phyloP scores from a whole-genome alignment of 306 rosid genomes.

The Trichosanthes cucumerina region DNA sequence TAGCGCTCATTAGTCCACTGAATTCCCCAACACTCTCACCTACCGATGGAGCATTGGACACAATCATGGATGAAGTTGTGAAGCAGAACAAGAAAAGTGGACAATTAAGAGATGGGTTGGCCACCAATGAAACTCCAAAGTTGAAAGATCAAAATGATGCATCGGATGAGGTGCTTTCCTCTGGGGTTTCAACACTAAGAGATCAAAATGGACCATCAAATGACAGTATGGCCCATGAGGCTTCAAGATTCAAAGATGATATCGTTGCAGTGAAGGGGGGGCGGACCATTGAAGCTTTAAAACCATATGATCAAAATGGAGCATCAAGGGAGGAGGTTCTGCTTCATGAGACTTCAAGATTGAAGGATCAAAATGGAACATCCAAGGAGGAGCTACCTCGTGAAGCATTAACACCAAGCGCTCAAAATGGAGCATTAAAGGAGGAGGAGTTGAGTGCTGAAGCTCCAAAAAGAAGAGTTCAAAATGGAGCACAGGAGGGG shows the following conservation, averaged over 20 bases:
- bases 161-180: background rate
- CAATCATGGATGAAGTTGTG: constrained; percentile 24
- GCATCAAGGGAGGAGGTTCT: constrained; percentile 1
- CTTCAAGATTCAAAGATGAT: background rate
- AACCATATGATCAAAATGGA: constrained; percentile 11
- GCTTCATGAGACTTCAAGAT: background rate
- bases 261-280: background rate
- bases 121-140: background rate
- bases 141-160: constrained; percentile 3
- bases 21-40: constrained; percentile 51
- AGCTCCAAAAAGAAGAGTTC: background rate
- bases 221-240: background rate
- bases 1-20: constrained; percentile 45
- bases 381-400: background rate
- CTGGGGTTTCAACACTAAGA: background rate
- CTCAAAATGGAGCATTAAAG: constrained; percentile 6
- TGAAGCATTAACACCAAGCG: constrained; percentile 4
- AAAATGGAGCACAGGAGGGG: background rate
- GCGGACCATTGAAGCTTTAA: background rate
- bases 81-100: constrained; percentile 19
- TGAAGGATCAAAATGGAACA: background rate
- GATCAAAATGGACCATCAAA: background rate
- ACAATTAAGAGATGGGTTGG: background rate
- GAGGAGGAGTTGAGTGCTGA: background rate
- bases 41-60: constrained; percentile 40